phyloP scores from a whole-genome alignment of 2,329 filamentous ascomycete species.

The Talaromyces sp. region DNA sequence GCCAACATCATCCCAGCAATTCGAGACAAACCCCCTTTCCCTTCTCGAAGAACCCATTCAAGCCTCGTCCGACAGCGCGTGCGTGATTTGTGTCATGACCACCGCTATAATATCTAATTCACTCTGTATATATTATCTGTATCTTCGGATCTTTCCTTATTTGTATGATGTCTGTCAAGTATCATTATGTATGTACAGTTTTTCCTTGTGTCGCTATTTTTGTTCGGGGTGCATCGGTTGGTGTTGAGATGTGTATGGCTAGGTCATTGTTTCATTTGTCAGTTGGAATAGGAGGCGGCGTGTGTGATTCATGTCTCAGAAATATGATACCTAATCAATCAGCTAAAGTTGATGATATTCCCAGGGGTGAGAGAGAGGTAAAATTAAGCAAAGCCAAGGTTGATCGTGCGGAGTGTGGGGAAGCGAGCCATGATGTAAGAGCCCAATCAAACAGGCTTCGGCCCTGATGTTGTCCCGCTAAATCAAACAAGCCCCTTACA shows the following conservation, averaged over 20 bases:
- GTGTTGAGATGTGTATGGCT: constrained; percentile 15
- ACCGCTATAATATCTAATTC: constrained; percentile 12
- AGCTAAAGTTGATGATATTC: background rate
- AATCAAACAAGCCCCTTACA: background rate
- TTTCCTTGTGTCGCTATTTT: background rate
- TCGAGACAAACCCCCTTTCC: constrained; percentile 32
- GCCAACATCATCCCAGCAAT: constrained; percentile 16
- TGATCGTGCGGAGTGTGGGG: background rate
- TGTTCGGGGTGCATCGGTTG: constrained; percentile 17
- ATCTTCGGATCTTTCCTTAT: background rate
- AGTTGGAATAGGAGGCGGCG: background rate
- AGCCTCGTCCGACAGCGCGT: constrained; percentile 25
- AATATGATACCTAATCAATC: background rate
- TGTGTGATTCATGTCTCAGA: background rate
- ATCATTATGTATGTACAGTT: constrained; percentile 14
- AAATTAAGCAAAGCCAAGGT: background rate
- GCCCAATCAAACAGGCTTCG: background rate
- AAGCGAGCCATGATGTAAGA: background rate
- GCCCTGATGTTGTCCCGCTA: background rate
- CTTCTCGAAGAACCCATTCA: constrained; percentile 33
- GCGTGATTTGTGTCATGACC: background rate
- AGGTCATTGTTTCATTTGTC: background rate
- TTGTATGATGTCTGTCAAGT: background rate
- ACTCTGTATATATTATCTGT: constrained; percentile 10
- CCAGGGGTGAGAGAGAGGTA: background rate